phyloP scores from a whole-genome alignment of 2,329 filamentous ascomycete species.

The Penicillium digitatum region DNA sequence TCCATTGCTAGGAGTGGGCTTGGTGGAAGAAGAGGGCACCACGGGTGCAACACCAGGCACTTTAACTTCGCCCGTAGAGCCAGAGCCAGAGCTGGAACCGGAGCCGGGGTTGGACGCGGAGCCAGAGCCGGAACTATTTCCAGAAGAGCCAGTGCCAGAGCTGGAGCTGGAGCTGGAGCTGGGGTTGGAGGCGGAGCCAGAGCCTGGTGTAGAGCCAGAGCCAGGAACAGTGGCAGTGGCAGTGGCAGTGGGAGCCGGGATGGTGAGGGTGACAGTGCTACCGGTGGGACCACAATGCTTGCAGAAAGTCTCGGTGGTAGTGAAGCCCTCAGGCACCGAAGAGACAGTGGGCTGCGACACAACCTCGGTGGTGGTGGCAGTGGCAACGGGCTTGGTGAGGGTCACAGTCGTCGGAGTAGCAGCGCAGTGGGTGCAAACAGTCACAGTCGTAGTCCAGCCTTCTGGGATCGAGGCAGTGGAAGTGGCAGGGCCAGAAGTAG shows the following conservation, averaged over 20 bases:
- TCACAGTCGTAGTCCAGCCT: conserved; percentile 42
- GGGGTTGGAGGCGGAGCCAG: neutral
- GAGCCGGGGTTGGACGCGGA: neutral
- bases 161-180: neutral
- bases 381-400: conserved; percentile 28
- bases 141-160: conserved; percentile 1
- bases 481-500: conserved; percentile 15
- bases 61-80: neutral
- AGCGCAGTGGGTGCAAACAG: conserved; percentile 39
- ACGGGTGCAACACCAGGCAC: neutral
- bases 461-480: conserved; percentile 28
- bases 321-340: conserved; percentile 11
- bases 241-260: conserved; percentile 13
- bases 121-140: neutral
- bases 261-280: conserved; percentile 19
- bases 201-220: neutral
- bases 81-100: neutral
- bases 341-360: conserved; percentile 6
- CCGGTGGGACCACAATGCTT: conserved; percentile 20
- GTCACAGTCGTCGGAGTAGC: conserved; percentile 39
- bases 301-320: conserved; percentile 20
- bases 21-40: conserved; percentile 1
- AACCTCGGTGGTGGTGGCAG: conserved; percentile 12
- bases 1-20: neutral
- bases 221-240: neutral